Evolutionary conservation across 2,329 filamentous ascomycete genomes (phyloP).

Genomic region (Hypomyces rosellus): DNA sequence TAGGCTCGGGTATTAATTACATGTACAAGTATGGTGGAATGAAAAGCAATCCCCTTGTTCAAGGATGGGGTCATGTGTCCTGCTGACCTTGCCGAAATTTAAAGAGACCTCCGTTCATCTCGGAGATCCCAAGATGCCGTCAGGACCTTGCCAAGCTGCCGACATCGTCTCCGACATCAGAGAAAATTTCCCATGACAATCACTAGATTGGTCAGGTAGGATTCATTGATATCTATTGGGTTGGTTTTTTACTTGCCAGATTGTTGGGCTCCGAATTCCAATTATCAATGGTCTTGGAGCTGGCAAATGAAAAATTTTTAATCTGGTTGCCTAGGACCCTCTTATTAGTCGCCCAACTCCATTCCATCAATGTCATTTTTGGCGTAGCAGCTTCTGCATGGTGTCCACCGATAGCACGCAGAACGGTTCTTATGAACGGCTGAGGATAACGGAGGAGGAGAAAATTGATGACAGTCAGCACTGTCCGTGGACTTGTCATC

Average conservation of each 20-base stretch:
- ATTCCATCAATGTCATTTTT: constrained; percentile 2
- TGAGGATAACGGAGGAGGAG: no score
- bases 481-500: no score
- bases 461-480: no score
- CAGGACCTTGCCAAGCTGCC: not conserved
- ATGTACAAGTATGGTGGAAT: no score
- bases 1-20: not conserved
- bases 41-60: no score
- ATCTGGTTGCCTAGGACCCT: constrained; percentile 9
- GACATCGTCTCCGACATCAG: not conserved
- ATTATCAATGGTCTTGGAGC: not conserved
- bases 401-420: not conserved
- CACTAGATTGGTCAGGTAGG: no score
- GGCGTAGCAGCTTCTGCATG: constrained; percentile 6
- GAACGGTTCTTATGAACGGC: no score
- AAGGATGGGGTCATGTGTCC: not conserved
- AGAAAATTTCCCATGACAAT: no score
- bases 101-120: not conserved
- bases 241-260: not conserved
- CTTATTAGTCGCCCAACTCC: constrained; percentile 4
- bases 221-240: no score
- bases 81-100: constrained; percentile 5
- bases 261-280: not conserved
- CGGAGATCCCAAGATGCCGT: not conserved
- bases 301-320: constrained; percentile 10